phyloP scores from a whole-genome alignment of 75 land plant species.

The Cryptomeria japonica region DNA sequence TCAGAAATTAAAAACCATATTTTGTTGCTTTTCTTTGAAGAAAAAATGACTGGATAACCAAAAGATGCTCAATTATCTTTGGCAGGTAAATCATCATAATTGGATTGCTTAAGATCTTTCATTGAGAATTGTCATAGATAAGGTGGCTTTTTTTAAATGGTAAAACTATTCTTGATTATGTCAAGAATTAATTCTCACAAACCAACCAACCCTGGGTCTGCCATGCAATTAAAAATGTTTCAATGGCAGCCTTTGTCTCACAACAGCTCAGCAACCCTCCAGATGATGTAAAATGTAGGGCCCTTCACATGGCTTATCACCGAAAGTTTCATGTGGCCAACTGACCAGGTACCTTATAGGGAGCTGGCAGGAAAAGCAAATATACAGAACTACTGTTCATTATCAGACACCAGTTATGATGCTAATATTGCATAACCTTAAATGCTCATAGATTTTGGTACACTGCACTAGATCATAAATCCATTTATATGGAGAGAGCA shows the following conservation, averaged over 20 bases:
- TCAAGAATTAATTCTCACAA: background rate
- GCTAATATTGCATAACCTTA: background rate
- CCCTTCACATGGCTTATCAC: conserved; percentile 2
- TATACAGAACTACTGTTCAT: background rate
- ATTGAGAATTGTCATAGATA: background rate
- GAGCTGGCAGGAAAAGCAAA: background rate
- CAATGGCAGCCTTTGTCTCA: background rate
- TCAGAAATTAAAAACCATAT: background rate
- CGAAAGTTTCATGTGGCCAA: background rate
- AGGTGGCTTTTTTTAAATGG: background rate
- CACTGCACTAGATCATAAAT: no score
- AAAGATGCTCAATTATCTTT: background rate
- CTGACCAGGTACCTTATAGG: background rate
- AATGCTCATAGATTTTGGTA: no score
- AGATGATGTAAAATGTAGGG: background rate
- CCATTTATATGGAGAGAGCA: no score
- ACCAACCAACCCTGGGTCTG: background rate
- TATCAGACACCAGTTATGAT: background rate
- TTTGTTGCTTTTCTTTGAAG: background rate
- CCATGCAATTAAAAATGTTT: background rate
- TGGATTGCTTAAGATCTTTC: background rate
- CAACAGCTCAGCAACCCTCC: background rate
- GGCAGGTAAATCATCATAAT: background rate
- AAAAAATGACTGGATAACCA: background rate
- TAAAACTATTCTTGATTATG: background rate